phyloP scores from a whole-genome alignment of 106 monocot species.

The Apostasia ramifera region DNA sequence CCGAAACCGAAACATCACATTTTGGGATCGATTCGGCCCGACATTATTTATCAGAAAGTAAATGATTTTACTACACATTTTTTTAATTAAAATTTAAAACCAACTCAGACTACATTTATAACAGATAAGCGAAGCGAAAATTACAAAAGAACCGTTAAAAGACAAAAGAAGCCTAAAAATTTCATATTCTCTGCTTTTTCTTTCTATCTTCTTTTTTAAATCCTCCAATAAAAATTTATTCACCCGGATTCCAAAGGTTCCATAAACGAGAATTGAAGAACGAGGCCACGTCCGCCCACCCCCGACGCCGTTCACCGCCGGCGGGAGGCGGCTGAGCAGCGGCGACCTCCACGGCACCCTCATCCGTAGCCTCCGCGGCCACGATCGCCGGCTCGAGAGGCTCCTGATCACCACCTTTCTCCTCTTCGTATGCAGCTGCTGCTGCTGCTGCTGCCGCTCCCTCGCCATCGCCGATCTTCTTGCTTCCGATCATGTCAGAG shows the following conservation, averaged over 20 bases:
- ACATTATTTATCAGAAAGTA: too few relatives aligned
- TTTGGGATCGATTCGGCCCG: too few relatives aligned
- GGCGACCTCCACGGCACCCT: neutral
- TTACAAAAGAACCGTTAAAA: too few relatives aligned
- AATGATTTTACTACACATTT: too few relatives aligned
- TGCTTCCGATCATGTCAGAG: neutral
- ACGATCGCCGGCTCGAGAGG: neutral
- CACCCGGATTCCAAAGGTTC: constrained; percentile 43
- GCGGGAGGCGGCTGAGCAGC: constrained; percentile 4
- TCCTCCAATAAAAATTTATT: neutral
- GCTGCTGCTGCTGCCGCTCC: neutral
- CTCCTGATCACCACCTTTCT: neutral
- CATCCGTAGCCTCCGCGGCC: neutral
- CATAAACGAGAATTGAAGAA: constrained; percentile 31
- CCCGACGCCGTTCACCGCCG: constrained; percentile 18
- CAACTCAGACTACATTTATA: too few relatives aligned
- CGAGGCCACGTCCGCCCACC: constrained; percentile 43
- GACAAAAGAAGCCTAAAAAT: too few relatives aligned
- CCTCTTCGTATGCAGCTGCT: neutral
- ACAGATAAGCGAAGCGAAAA: too few relatives aligned
- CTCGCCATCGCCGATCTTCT: neutral
- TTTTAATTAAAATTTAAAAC: too few relatives aligned
- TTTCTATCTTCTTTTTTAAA: neutral
- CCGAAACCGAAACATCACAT: too few relatives aligned
- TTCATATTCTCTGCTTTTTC: neutral